Evolutionary conservation across 176 grass and related monocot species (phyloP).

Genomic region (Cenchrus americanus): DNA sequence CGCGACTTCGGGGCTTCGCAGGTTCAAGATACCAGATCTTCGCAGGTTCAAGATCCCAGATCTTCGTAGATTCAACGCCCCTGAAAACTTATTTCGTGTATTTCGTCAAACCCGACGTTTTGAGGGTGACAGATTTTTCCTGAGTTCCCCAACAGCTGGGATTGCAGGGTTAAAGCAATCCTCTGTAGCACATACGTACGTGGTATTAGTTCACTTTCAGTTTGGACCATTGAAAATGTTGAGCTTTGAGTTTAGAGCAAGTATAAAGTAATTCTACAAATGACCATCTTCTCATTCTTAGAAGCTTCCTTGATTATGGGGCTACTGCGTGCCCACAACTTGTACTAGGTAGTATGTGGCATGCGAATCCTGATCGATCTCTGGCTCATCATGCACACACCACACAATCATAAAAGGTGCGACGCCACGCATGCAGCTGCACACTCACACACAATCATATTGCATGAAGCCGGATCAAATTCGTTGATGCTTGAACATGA

Average conservation of each 20-base stretch:
- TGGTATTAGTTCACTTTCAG: not conserved
- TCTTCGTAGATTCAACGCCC: too few species aligned
- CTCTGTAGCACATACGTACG: too few species aligned
- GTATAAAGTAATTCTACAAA: not conserved
- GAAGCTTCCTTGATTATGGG: not conserved
- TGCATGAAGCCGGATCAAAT: not conserved
- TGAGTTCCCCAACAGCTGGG: too few species aligned
- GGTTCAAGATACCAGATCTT: too few species aligned
- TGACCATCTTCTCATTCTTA: not conserved
- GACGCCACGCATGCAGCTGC: not conserved
- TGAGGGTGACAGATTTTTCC: too few species aligned
- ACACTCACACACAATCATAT: too few species aligned
- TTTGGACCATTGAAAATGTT: not conserved
- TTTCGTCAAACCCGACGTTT: too few species aligned
- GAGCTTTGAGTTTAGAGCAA: not conserved
- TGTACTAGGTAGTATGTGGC: not conserved
- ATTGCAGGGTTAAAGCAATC: too few species aligned
- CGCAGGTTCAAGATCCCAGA: too few species aligned
- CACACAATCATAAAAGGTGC: not conserved
- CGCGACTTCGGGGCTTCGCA: too few species aligned
- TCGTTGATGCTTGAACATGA: slow-evolving; percentile 60
- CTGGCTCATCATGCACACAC: not conserved
- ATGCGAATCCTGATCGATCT: not conserved
- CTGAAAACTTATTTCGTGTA: too few species aligned
- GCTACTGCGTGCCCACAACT: too few species aligned